Evolutionary conservation across 2,329 filamentous ascomycete genomes (phyloP), one percentile per base, ranked within the genome.

Genomic region (Alternaria rosae): DNA sequence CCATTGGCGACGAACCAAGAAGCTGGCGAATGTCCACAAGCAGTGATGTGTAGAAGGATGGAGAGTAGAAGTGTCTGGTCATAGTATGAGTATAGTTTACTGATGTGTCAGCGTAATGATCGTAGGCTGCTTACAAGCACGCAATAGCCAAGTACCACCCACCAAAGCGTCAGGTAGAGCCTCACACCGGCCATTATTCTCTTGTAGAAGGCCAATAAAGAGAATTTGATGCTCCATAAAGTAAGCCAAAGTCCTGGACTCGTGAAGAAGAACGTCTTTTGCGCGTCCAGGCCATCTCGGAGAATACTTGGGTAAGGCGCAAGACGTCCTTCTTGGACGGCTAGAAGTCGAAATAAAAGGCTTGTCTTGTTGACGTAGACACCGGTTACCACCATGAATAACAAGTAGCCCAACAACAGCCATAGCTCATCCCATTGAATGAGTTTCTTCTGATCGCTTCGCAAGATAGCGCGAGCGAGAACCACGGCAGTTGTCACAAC

Each of bases 221-320:
- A 76, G 20, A 79, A 71, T 54, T 82, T 82, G 47, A 81, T 74
- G 43, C 76, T 68, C 78, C 78, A 81, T 10, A 81, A 68, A 6
- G 73, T 73, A 11, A 75, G 56, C 78, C 79, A 81, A 51, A 81
- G 71, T 15, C 78, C 69, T 51, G 79, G 71, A 7, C 76, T 77
- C 17, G 76, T 77, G 12, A 75, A 72, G 58, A 81, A 81, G 62
- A 81, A 80, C 20, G 79, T 70, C 53, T 76, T 77, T 41, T 77
- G 71, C 55, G 80, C 70, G 30, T 67, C 57, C 1, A 73, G 38
- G 3, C 62, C 62, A 38, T 81, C 80, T 2, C 75, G 50, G 52
- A 67, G 30, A 2, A 80, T 59, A 6, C 58, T 70, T 3, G 73
- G 54, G 45, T 79, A 80, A 0, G 67, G 59, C 9, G 54, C 47